These are phyloP conservation scores for Anthracocystis panici-leucophaei DNA, from an alignment of 1,284 basidiomycete genomes.

Conservation along the genomic window DNA sequence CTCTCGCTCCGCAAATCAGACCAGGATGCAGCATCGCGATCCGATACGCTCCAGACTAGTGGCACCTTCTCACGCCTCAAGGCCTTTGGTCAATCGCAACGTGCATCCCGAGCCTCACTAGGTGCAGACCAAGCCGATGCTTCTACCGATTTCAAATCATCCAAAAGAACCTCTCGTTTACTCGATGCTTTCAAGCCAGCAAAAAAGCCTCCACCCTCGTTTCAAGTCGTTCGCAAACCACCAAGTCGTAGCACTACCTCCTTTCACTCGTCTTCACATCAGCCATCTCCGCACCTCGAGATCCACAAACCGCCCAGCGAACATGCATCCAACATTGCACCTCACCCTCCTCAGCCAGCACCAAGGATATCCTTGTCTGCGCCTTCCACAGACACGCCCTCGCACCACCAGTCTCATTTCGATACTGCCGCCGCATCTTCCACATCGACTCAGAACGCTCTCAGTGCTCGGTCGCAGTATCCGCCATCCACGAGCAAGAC, in stretches of 20 bases:
- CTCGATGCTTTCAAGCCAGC: slow-evolving; percentile 48
- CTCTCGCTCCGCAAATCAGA: slow-evolving; percentile 43
- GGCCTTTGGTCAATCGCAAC: slow-evolving; percentile 19
- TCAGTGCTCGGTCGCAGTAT: slow-evolving; percentile 20
- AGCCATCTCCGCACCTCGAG: slow-evolving; percentile 19
- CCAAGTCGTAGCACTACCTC: slow-evolving; percentile 38
- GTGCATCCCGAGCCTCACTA: slow-evolving; percentile 14
- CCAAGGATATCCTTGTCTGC: slow-evolving; percentile 33
- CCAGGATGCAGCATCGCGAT: slow-evolving; percentile 12
- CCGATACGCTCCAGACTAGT: slow-evolving; percentile 11
- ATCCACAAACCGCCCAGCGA: slow-evolving; percentile 6
- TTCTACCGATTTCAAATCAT: slow-evolving; percentile 17
- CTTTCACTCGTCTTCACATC: slow-evolving; percentile 27
- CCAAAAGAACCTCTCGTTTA: slow-evolving; percentile 28
- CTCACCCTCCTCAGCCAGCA: slow-evolving; percentile 11
- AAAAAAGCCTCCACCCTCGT: slow-evolving; percentile 36
- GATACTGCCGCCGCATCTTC: slow-evolving; percentile 1
- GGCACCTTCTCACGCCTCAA: slow-evolving; percentile 38
- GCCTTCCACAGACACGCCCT: slow-evolving; percentile 1
- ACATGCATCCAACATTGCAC: slow-evolving; percentile 9
- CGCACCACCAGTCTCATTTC: not conserved
- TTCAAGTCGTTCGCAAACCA: slow-evolving; percentile 52
- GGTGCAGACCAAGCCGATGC: slow-evolving; percentile 19
- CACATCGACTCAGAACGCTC: not conserved
- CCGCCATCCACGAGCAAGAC: slow-evolving; percentile 28